These are phyloP conservation scores for Schizonepeta tenuifolia DNA, from an alignment of 257 asterid genomes.

Conservation along the genomic window DNA sequence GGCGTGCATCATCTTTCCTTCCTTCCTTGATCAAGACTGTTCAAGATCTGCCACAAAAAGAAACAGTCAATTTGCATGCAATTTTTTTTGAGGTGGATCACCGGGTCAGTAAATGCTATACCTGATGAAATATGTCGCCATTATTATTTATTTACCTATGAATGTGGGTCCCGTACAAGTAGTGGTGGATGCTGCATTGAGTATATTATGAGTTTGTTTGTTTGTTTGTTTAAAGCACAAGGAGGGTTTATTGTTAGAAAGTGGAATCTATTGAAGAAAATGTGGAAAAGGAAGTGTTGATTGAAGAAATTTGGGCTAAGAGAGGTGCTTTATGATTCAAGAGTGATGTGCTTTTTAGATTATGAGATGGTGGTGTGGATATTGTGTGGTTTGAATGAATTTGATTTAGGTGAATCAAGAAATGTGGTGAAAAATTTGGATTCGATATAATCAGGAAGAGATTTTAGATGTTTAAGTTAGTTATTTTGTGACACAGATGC, in stretches of 20 bases:
- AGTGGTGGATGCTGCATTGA: background rate
- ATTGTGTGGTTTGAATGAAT: background rate
- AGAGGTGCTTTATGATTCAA: background rate
- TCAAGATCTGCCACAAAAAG: background rate
- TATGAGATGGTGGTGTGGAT: background rate
- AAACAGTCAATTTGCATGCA: background rate
- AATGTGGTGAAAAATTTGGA: constrained; percentile 5
- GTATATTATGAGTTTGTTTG: background rate
- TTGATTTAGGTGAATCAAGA: no score
- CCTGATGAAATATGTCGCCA: background rate
- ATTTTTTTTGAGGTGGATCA: no score
- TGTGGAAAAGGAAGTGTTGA: background rate
- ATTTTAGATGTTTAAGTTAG: background rate
- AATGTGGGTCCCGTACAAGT: background rate
- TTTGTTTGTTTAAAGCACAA: background rate
- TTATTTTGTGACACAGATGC: background rate
- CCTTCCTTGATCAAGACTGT: no score
- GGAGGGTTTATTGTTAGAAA: background rate
- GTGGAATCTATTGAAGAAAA: background rate
- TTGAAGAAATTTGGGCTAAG: background rate
- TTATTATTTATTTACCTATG: background rate
- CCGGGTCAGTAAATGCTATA: background rate
- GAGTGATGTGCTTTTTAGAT: no score
- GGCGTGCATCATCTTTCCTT: constrained; percentile 39
- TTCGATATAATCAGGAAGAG: constrained; percentile 33